Conservation (phyloP, 2,329 filamentous ascomycete genomes). For the Pseudogymnoascus sp. region DNA sequence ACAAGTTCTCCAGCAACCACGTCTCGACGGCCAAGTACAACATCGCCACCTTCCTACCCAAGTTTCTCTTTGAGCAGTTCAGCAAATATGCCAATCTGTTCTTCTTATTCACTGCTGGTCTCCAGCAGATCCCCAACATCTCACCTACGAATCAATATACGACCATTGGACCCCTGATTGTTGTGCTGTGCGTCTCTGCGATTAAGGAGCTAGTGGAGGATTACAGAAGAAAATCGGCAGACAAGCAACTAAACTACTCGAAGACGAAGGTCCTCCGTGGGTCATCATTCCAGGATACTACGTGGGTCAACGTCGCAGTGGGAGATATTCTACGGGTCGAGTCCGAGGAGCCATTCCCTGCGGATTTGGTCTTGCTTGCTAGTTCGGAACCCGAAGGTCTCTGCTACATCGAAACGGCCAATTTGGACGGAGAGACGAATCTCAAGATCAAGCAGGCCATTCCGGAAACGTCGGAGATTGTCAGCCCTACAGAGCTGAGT, state of each 20-base stretch:
- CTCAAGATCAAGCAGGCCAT: constrained; percentile 97
- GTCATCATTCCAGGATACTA: constrained; percentile 74
- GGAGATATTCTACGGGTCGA: constrained; percentile 90
- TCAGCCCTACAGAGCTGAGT: constrained; percentile 79
- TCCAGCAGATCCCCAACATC: constrained; percentile 92
- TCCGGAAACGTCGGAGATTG: constrained; percentile 80
- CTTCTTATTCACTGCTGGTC: constrained; percentile 91
- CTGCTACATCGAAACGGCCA: constrained; percentile 98
- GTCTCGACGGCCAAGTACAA: constrained; percentile 99
- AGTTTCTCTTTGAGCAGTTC: constrained; percentile 97
- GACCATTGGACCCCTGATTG: constrained; percentile 85
- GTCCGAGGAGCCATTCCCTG: constrained; percentile 90
- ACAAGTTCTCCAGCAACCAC: constrained; percentile 94
- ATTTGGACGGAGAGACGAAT: constrained; percentile 95
- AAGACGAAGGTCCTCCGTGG: constrained; percentile 77
- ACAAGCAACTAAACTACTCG: constrained; percentile 80
- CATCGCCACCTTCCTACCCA: constrained; percentile 81
- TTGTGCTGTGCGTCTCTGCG: constrained; percentile 90
- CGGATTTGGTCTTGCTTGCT: constrained; percentile 83
- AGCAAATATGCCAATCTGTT: constrained; percentile 99
- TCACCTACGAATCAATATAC: constrained; percentile 94
- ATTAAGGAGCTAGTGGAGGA: constrained; percentile 93
- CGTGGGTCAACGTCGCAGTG: constrained; percentile 89
- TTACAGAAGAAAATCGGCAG: constrained; percentile 78
- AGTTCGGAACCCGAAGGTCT: constrained; percentile 95